These are phyloP conservation scores for Backusella tuberculispora DNA, from an alignment of 192 early-diverging fungal species.

Conservation along the genomic window DNA sequence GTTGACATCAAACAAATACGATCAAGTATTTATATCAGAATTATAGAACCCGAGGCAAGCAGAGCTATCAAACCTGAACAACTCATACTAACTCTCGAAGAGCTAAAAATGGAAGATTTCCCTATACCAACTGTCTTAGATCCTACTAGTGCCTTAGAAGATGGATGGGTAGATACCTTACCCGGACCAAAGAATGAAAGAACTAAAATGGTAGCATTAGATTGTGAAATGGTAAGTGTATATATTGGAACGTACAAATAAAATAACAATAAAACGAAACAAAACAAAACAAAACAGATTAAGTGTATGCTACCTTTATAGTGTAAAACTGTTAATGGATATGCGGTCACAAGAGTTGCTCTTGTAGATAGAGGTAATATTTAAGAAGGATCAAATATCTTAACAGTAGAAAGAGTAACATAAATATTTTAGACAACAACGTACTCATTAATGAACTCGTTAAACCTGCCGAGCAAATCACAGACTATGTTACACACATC, in stretches of 20 bases:
- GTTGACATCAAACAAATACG: not conserved
- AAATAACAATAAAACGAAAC: not conserved
- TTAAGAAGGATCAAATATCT: not conserved
- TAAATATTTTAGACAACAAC: slow-evolving; percentile 25
- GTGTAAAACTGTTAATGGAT: slow-evolving; percentile 33
- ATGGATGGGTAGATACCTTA: slow-evolving; percentile 53
- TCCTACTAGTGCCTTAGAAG: not conserved
- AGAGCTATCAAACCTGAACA: slow-evolving; percentile 12
- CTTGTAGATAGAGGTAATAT: slow-evolving; percentile 43
- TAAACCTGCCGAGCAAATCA: slow-evolving; percentile 50
- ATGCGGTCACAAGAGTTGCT: slow-evolving; percentile 51
- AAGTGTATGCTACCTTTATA: not conserved
- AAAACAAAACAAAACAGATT: not conserved
- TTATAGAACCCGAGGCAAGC: not conserved
- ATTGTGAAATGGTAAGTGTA: slow-evolving; percentile 64
- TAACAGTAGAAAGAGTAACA: not conserved
- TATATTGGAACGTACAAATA: not conserved
- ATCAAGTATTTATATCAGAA: not conserved
- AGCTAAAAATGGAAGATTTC: slow-evolving; percentile 38
- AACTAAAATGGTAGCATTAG: slow-evolving; percentile 52
- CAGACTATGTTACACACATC: slow-evolving; percentile 59
- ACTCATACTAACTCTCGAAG: slow-evolving; percentile 32
- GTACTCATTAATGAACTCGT: slow-evolving; percentile 53
- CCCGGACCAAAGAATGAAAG: not conserved
- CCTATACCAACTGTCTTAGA: slow-evolving; percentile 37